A percentile compares a stretch with the other conserved stretches of the same genome.
Conservation (phyloP, 805 yeast species). For the Myxozyma sirexii region DNA sequence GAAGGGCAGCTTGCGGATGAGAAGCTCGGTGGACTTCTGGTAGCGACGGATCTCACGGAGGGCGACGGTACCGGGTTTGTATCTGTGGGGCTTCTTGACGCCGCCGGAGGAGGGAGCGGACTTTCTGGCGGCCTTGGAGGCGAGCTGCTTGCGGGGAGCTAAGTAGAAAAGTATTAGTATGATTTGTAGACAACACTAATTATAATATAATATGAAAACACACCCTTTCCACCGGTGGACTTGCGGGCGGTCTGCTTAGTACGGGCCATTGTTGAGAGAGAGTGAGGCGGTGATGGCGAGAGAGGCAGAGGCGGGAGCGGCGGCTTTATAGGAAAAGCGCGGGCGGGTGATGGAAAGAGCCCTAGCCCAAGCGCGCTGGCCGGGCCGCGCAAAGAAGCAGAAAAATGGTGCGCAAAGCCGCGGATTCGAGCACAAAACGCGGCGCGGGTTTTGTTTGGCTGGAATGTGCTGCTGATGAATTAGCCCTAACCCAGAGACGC, state of each 20-base stretch:
- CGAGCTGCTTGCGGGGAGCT: constrained; percentile 89
- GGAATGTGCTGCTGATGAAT: constrained; percentile 20
- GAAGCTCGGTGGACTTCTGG: constrained; percentile 84
- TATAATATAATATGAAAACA: not conserved
- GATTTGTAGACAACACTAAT: not conserved
- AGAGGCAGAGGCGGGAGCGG: not conserved
- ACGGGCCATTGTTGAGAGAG: constrained; percentile 63
- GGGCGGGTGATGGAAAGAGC: constrained; percentile 19
- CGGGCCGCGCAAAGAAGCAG: not conserved
- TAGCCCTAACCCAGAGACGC: constrained; percentile 26
- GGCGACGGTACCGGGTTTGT: constrained; percentile 94
- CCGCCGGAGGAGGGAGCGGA: constrained; percentile 83
- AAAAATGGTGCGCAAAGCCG: constrained; percentile 17
- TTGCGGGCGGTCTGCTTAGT: constrained; percentile 88
- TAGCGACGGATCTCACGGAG: constrained; percentile 90
- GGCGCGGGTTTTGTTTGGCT: too few species aligned
- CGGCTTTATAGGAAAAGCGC: constrained; percentile 28
- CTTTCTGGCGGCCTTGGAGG: constrained; percentile 88
- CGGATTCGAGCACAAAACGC: too few species aligned
- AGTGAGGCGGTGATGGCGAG: not conserved
- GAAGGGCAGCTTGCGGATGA: constrained; percentile 87
- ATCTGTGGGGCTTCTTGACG: constrained; percentile 91
- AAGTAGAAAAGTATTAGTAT: not conserved
- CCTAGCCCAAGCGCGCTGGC: constrained; percentile 18
- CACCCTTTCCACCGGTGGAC: constrained; percentile 80